Base-by-base conservation (phyloP, 306 rosid species). In the Cicer bijugum region DNA sequence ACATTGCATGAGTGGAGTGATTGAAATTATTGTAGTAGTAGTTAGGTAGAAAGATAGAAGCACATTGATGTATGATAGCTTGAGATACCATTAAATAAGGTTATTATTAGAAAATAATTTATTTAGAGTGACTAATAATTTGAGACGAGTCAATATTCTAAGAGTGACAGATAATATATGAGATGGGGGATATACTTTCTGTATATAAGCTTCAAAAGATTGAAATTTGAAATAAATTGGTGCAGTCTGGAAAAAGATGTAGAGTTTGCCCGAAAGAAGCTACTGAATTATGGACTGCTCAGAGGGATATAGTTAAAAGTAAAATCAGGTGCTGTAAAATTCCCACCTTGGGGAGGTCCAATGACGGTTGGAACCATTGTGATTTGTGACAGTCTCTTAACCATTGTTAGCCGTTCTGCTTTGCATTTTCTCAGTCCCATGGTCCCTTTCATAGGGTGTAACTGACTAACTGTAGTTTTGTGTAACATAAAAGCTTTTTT, bases 401-500 rank as follows among this genome's bases (percentile, higher is more conserved):
- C 47, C 37, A 7, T 61, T n/a, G 3, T n/a, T 20, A 28, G 67
- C 45, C 8, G 46, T 61, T 59, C 12, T 61, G 8, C 45, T 38
- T 43, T 61, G 23, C 6, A 11, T 37, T 45, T 61, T n/a, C 7
- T 45, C 38, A 37, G 67, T 38, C 14, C 4, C 50, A 9, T 5
- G 33, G 50, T 63, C 50, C 33, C 48, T 9, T 9, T 40, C n/a
- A 63, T 47, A 20, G 51, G 35, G 59, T 60, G 45, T 11, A 16
- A 8, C 9, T 37, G 19, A 4, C 23, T 52, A n/a, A 48, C 61
- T 46, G 35, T 28, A 28, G 35, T 69, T 8, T 40, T 15, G 28
- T 72, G 23, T 16, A n/a, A 20, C 37, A 7, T 74, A 50, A 28
- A 58, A 9, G 37, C 45, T 64, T 81, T 44, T 63, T 65, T 84